Conservation (phyloP, 495 filamentous ascomycete species). For the Penicillium dipodomyicola region DNA sequence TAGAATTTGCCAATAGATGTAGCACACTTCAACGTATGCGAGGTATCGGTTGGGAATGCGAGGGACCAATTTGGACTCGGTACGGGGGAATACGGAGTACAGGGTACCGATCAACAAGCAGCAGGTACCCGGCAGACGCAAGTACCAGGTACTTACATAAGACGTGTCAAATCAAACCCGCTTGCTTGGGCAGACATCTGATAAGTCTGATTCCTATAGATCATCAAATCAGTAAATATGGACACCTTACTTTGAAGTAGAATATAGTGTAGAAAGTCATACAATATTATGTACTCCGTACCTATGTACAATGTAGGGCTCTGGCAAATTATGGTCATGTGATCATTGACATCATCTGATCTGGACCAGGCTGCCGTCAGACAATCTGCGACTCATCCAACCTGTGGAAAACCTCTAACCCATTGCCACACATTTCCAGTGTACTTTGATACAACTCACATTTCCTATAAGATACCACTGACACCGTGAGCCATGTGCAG, state of each 20-base stretch:
- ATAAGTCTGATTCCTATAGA: not conserved
- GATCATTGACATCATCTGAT: constrained; percentile 13
- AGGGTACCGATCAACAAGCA: not conserved
- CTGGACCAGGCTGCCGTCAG: constrained; percentile 6
- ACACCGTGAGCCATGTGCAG: constrained; percentile 53
- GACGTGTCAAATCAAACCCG: not conserved
- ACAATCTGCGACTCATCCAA: constrained; percentile 4
- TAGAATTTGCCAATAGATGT: not conserved
- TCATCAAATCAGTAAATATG: not conserved
- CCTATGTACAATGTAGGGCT: not conserved
- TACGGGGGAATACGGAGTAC: not conserved
- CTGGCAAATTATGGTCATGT: not conserved
- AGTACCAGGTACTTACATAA: constrained; percentile 4
- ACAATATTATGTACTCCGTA: not conserved
- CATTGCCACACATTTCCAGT: not conserved
- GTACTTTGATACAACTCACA: not conserved
- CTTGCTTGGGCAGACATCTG: constrained; percentile 5
- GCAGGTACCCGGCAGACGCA: not conserved
- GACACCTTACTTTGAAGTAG: not conserved
- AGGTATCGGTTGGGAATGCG: constrained; percentile 3
- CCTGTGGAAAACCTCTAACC: not conserved
- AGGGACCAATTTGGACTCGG: not conserved
- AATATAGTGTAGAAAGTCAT: not conserved
- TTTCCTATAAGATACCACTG: constrained; percentile 1
- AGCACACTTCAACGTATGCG: constrained; percentile 1